These are phyloP conservation scores for Scleroderma bovista DNA, from an alignment of 768 basidiomycete genomes.

Conservation along the genomic window DNA sequence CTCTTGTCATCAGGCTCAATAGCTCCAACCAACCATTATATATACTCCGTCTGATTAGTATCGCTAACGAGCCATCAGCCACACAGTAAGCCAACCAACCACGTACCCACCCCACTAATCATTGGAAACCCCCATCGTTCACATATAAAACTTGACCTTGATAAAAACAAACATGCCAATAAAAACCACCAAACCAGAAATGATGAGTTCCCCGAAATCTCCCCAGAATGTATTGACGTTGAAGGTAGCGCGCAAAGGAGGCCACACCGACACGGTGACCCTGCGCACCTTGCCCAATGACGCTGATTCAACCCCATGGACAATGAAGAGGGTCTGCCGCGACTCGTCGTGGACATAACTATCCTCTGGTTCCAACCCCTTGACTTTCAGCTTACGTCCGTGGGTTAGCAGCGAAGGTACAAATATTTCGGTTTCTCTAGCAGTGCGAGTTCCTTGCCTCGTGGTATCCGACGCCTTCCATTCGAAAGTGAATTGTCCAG, in stretches of 20 bases:
- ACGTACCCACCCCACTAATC: neutral
- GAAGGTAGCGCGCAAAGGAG: slow-evolving; percentile 48
- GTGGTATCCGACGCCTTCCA: slow-evolving; percentile 45
- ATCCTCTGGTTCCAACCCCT: slow-evolving; percentile 49
- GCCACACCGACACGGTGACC: slow-evolving; percentile 50
- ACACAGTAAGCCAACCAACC: no score
- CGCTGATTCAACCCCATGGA: slow-evolving; percentile 35
- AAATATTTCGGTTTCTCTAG: slow-evolving; percentile 81
- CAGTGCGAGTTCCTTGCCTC: slow-evolving; percentile 12
- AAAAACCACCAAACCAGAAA: slow-evolving; percentile 28
- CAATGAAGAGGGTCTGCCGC: slow-evolving; percentile 72
- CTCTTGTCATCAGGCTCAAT: no score
- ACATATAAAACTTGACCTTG: slow-evolving; percentile 22
- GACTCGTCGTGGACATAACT: slow-evolving; percentile 53
- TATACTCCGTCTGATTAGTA: no score
- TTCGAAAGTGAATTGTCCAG: slow-evolving; percentile 57
- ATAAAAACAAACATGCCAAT: slow-evolving; percentile 26
- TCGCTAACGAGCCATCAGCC: no score
- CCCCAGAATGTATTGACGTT: slow-evolving; percentile 58
- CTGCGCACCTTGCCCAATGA: slow-evolving; percentile 45
- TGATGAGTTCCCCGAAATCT: slow-evolving; percentile 41
- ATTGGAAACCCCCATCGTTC: slow-evolving; percentile 6
- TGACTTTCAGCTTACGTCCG: slow-evolving; percentile 51
- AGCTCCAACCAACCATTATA: no score
- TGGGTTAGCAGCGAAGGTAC: slow-evolving; percentile 59